These are phyloP conservation scores for Lomentospora prolificans DNA, from an alignment of 2,329 filamentous ascomycete genomes.

Conservation along the genomic window DNA sequence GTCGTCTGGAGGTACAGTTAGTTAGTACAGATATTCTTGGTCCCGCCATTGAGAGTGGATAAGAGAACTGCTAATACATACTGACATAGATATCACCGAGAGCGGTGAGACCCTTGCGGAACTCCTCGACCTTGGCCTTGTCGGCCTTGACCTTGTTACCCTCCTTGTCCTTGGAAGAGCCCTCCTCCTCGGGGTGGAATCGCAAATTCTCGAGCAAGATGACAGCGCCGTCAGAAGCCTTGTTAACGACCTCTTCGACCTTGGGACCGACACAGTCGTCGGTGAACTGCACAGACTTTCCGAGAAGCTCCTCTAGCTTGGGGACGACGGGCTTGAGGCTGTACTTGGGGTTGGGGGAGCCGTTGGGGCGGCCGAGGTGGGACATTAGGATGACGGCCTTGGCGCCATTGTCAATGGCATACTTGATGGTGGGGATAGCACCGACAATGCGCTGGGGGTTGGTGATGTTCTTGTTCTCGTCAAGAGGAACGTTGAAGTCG, in stretches of 20 bases:
- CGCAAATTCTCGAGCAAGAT: constrained; percentile 95
- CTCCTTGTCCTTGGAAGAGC: constrained; percentile 83
- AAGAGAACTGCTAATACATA: too few species aligned
- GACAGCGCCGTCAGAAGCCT: constrained; percentile 70
- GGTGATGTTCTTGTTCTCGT: constrained; percentile 85
- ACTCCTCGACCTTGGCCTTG: constrained; percentile 82
- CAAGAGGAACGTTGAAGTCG: constrained; percentile 99
- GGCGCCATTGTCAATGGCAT: constrained; percentile 80
- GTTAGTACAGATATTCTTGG: too few species aligned
- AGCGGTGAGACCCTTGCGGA: constrained; percentile 89
- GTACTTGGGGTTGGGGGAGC: constrained; percentile 84
- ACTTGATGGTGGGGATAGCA: constrained; percentile 89
- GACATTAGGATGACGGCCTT: constrained; percentile 97
- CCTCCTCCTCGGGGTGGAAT: constrained; percentile 97
- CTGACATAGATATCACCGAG: constrained; percentile 95
- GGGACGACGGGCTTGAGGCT: constrained; percentile 84
- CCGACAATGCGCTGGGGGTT: constrained; percentile 98
- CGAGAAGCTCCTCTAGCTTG: constrained; percentile 83
- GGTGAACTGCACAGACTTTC: constrained; percentile 77
- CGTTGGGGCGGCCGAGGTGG: constrained; percentile 91
- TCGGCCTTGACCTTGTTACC: constrained; percentile 98
- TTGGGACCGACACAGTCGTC: constrained; percentile 84
- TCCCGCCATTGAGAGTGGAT: too few species aligned
- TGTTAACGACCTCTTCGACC: constrained; percentile 82
- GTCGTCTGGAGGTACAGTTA: constrained; percentile 35